Evolutionary conservation across 2,329 filamentous ascomycete species (phyloP), one percentile per base, ranked within the genome.

Genomic region (Neonectria sp.): DNA sequence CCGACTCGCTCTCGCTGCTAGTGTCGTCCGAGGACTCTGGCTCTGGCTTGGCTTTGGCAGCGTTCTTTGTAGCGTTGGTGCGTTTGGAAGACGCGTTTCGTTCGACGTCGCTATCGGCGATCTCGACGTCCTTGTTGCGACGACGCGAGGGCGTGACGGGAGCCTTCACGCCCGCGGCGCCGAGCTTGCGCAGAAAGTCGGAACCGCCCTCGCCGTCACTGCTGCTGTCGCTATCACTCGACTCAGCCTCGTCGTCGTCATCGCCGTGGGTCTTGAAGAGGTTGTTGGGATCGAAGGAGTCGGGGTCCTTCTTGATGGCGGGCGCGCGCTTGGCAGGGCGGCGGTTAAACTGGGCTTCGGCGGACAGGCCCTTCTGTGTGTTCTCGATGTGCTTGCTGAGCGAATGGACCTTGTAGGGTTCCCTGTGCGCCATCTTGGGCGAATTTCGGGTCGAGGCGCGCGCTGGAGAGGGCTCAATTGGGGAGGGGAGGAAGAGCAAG

Each of bases 71-170:
- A 21, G 67, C 13, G 25, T 49, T 60, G n/a, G 65, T 35, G 35
- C 67, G 71, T 37, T 76, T 78, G 35, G 74, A 68, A 21, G 76
- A 68, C 43, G 77, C 69, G 53, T 76, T 76, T 61, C 79, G 79
- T 67, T 83, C 82, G 72, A 71, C 79, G 71, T 84, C 81, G 72
- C 82, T 84, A 63, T 84, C 82, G 73, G 81, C 81, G 65, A 84
- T 82, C 68, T 83, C 82, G 25, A 81, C 79, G 49, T 78, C 67
- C 69, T 79, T 79, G 75, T 70, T 75, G 65, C 74, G 77, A 60
- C 75, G 77, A 40, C 64, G 70, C 52, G 69, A 46, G 58, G 70
- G 53, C 13, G 55, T 67, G 55, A 45, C 57, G 49, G 60, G 60
- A 55, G 67, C 33, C 55, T 75, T 76, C n/a, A 58, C 48, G 11